Conservation (phyloP, 768 basidiomycete species). For the Rhizopogon vulgaris region DNA sequence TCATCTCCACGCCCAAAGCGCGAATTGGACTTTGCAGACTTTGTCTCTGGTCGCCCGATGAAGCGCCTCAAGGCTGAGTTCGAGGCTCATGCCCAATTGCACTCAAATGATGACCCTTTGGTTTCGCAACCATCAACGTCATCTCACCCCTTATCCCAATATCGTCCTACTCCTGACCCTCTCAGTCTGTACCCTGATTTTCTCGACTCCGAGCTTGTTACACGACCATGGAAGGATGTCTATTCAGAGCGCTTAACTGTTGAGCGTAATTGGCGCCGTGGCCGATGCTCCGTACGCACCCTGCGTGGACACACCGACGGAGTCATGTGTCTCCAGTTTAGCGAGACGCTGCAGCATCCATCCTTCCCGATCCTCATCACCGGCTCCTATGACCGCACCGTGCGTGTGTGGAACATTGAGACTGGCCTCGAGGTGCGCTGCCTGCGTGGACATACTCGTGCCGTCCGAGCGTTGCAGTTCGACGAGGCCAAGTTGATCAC, state of each 20-base stretch:
- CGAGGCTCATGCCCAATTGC: neutral
- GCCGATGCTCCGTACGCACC: constrained; percentile 77
- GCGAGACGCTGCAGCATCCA: constrained; percentile 75
- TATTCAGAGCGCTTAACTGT: constrained; percentile 96
- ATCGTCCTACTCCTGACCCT: constrained; percentile 1
- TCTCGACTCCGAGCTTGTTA: constrained; percentile 36
- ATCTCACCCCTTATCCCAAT: constrained; percentile 12
- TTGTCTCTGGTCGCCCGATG: constrained; percentile 27
- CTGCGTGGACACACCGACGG: constrained; percentile 93
- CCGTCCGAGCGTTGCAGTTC: constrained; percentile 90
- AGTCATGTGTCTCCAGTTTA: constrained; percentile 96
- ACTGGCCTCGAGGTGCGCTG: constrained; percentile 79
- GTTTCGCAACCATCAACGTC: constrained; percentile 8
- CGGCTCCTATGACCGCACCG: constrained; percentile 93
- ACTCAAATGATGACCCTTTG: neutral
- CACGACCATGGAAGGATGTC: constrained; percentile 96
- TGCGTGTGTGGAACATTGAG: constrained; percentile 95
- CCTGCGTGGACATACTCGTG: constrained; percentile 85
- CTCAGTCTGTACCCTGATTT: constrained; percentile 17
- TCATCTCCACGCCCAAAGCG: constrained; percentile 31
- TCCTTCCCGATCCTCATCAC: constrained; percentile 94
- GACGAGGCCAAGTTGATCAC: constrained; percentile 95
- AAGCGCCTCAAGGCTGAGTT: constrained; percentile 43
- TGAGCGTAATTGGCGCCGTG: constrained; percentile 96
- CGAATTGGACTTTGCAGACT: constrained; percentile 26